Percentiles rank a stretch among this genome's conserved stretches.
These are phyloP conservation scores for Neonectria faginata DNA, from an alignment of 2,329 filamentous ascomycete species.

Conservation along the genomic window DNA sequence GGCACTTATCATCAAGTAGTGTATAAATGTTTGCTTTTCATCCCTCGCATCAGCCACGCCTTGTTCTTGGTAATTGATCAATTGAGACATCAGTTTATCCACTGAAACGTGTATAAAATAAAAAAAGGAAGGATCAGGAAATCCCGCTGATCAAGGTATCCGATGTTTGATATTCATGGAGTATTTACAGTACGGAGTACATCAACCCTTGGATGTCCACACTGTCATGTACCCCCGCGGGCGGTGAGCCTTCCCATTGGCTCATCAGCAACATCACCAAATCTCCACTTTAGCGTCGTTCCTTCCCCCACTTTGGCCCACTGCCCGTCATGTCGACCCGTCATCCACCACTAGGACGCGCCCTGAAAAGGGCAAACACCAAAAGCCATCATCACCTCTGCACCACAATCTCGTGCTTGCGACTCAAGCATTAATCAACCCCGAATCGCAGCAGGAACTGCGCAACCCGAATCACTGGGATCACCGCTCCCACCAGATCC, in stretches of 20 bases:
- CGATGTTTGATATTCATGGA: background rate
- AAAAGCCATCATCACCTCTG: slow-evolving; percentile 35
- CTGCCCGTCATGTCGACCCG: slow-evolving; percentile 30
- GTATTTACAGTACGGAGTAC: background rate
- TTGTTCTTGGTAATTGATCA: background rate
- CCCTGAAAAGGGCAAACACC: slow-evolving; percentile 36
- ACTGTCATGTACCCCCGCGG: background rate
- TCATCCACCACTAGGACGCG: slow-evolving; percentile 37
- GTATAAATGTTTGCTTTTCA: too few relatives aligned
- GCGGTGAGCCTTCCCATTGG: slow-evolving; percentile 11
- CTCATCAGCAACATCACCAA: background rate
- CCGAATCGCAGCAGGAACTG: slow-evolving; percentile 27
- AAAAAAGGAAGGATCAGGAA: background rate
- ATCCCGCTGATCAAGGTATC: background rate
- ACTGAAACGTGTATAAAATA: background rate
- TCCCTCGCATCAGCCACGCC: background rate
- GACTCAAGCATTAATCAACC: slow-evolving; percentile 14
- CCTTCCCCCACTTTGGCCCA: slow-evolving; percentile 6
- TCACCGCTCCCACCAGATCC: slow-evolving; percentile 1
- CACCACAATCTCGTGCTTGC: slow-evolving; percentile 14
- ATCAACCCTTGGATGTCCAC: background rate
- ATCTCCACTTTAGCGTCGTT: slow-evolving; percentile 25
- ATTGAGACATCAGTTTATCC: background rate
- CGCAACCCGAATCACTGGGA: slow-evolving; percentile 17
- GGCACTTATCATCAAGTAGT: too few relatives aligned